These are phyloP conservation scores for Fusarium veterinarium DNA, from an alignment of 2,329 filamentous ascomycete species.

Conservation along the genomic window DNA sequence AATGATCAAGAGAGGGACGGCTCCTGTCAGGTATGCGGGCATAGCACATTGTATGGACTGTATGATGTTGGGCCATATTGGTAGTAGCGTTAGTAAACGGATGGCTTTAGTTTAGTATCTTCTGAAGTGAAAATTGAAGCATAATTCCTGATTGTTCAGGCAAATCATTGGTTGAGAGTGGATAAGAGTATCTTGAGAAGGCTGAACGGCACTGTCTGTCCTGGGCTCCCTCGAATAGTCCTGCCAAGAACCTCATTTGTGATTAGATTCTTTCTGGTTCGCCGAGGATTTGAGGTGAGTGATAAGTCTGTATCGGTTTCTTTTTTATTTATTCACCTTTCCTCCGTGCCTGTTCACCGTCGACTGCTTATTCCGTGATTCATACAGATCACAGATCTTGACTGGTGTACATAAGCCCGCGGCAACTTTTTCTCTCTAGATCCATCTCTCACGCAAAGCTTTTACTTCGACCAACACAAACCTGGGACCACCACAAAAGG, in stretches of 20 bases:
- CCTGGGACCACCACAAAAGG: no score
- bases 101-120: no score
- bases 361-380: rapidly evolving
- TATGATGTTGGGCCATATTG: not conserved
- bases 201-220: no score
- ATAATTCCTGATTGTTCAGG: rapidly evolving
- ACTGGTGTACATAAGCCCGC: rapidly evolving
- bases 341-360: rapidly evolving
- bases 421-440: not conserved
- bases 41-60: not conserved
- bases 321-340: rapidly evolving
- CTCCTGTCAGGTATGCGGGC: not conserved
- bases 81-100: not conserved
- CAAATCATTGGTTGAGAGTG: no score
- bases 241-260: not conserved
- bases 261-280: not conserved
- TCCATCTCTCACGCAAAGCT: no score
- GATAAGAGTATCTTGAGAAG: no score
- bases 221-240: no score
- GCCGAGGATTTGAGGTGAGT: no score
- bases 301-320: rapidly evolving
- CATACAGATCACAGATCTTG: rapidly evolving
- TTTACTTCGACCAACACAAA: no score
- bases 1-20: not conserved
- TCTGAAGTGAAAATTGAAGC: rapidly evolving